Conservation (phyloP, 2,329 filamentous ascomycete genomes). For the Diaporthe longicolla region DNA sequence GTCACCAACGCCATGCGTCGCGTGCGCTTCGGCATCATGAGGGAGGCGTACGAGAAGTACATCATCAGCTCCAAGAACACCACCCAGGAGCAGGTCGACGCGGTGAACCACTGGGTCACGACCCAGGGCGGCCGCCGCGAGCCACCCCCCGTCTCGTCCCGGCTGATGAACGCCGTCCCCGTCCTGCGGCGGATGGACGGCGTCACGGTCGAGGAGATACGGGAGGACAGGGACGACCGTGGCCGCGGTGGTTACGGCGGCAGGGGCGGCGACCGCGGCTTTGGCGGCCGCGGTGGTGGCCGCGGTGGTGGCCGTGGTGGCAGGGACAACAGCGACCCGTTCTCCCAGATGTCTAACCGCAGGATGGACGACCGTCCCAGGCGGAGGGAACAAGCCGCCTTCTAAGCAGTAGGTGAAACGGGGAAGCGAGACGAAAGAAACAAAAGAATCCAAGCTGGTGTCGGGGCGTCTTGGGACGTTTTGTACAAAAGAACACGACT, state of each 20-base stretch:
- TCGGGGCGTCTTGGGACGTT: neutral
- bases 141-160: slow-evolving; percentile 58
- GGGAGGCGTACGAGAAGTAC: slow-evolving; percentile 67
- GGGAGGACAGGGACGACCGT: neutral
- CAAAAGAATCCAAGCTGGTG: neutral
- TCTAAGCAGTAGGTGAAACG: neutral
- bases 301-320: neutral
- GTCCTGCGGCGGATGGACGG: slow-evolving; percentile 50
- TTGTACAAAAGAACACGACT: slow-evolving; percentile 25
- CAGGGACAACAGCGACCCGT: slow-evolving; percentile 31
- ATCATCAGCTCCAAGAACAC: slow-evolving; percentile 64
- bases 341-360: slow-evolving; percentile 26
- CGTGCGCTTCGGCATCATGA: slow-evolving; percentile 59
- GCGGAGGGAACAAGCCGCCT: slow-evolving; percentile 15
- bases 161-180: slow-evolving; percentile 47
- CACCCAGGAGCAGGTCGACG: slow-evolving; percentile 57
- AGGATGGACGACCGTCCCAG: slow-evolving; percentile 10
- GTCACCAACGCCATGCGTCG: slow-evolving; percentile 58
- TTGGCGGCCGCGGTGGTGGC: slow-evolving; percentile 1
- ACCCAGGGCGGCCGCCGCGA: slow-evolving; percentile 66
- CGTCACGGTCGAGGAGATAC: slow-evolving; percentile 52
- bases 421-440: neutral
- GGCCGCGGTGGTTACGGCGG: slow-evolving; percentile 34
- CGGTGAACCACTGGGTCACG: slow-evolving; percentile 67
- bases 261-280: slow-evolving; percentile 6